These are phyloP conservation scores for Lathyrus tuberosus DNA, from an alignment of 306 rosid species.

Conservation along the genomic window DNA sequence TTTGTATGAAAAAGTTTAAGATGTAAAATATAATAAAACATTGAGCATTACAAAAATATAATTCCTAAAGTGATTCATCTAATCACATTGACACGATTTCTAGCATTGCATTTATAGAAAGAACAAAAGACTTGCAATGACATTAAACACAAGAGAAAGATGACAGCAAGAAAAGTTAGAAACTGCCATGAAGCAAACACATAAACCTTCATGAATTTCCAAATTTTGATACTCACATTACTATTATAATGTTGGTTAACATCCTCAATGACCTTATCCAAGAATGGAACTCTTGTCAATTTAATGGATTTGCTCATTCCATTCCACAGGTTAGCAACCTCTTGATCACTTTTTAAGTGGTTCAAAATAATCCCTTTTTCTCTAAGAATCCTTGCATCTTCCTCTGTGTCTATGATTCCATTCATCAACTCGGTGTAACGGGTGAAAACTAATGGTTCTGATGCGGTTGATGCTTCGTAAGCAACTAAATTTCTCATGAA, in stretches of 20 bases:
- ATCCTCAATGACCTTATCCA: slow-evolving; percentile 86
- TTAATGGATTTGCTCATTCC: slow-evolving; percentile 85
- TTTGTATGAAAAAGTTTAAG: too few relatives aligned
- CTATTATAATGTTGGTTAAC: slow-evolving; percentile 65
- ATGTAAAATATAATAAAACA: too few relatives aligned
- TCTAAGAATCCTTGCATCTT: slow-evolving; percentile 74
- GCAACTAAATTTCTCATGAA: slow-evolving; percentile 74
- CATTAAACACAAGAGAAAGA: slow-evolving; percentile 58
- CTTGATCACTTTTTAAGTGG: slow-evolving; percentile 75
- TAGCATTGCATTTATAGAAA: slow-evolving; percentile 42
- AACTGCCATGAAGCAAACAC: slow-evolving; percentile 73
- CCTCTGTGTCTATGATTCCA: slow-evolving; percentile 78
- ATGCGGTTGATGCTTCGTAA: slow-evolving; percentile 72
- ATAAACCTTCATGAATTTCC: slow-evolving; percentile 54
- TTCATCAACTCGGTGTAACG: slow-evolving; percentile 83
- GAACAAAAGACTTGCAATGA: slow-evolving; percentile 49
- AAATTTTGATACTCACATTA: slow-evolving; percentile 58
- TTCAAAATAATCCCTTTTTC: slow-evolving; percentile 69
- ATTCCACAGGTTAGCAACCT: slow-evolving; percentile 73
- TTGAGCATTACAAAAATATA: not conserved
- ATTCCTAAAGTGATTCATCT: slow-evolving; percentile 17
- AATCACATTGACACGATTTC: slow-evolving; percentile 1
- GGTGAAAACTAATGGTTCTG: slow-evolving; percentile 69
- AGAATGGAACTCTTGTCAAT: slow-evolving; percentile 72
- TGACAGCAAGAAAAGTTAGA: slow-evolving; percentile 59